A percentile compares a stretch with the other conserved stretches of the same genome.
phyloP scores from a whole-genome alignment of 352 stramenopile genomes.

The Phytopythium ostracodes region DNA sequence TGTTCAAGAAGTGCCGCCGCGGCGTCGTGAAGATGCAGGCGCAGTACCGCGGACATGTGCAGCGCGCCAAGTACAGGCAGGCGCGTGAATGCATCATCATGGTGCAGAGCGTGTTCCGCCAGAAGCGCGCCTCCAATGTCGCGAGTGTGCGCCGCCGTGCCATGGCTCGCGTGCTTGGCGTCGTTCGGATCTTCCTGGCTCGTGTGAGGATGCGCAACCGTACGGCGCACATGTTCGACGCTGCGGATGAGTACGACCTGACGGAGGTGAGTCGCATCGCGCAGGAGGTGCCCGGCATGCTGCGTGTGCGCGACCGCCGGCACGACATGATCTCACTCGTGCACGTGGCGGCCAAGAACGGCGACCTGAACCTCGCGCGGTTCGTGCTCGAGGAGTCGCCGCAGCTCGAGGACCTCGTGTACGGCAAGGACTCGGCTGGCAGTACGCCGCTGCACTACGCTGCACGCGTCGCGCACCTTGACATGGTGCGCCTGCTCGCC shows the following conservation, averaged over 20 bases:
- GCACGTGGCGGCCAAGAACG: conserved; percentile 87
- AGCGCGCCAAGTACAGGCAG: conserved; percentile 60
- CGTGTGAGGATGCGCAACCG: conserved; percentile 82
- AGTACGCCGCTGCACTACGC: conserved; percentile 87
- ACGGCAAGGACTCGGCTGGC: conserved; percentile 66
- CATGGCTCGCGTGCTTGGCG: conserved; percentile 62
- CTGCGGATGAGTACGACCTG: conserved; percentile 72
- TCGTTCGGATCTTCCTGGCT: conserved; percentile 73
- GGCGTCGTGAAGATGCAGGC: conserved; percentile 72
- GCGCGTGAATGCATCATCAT: conserved; percentile 45
- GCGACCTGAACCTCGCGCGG: conserved; percentile 74
- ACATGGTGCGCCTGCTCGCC: conserved; percentile 82
- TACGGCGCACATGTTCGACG: conserved; percentile 72
- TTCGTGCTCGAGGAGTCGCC: conserved; percentile 81
- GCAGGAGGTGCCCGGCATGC: conserved; percentile 75
- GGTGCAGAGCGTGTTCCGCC: conserved; percentile 75
- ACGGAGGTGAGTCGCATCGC: conserved; percentile 79
- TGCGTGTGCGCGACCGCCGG: conserved; percentile 68
- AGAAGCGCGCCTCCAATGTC: conserved; percentile 46
- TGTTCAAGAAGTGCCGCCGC: conserved; percentile 58
- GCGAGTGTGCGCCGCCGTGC: conserved; percentile 52
- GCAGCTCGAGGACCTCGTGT: conserved; percentile 84
- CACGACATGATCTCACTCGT: conserved; percentile 86
- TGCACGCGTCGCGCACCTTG: conserved; percentile 61
- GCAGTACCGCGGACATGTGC: conserved; percentile 45